Conservation (phyloP, 352 stramenopile species). For the Plasmopara viticola region DNA sequence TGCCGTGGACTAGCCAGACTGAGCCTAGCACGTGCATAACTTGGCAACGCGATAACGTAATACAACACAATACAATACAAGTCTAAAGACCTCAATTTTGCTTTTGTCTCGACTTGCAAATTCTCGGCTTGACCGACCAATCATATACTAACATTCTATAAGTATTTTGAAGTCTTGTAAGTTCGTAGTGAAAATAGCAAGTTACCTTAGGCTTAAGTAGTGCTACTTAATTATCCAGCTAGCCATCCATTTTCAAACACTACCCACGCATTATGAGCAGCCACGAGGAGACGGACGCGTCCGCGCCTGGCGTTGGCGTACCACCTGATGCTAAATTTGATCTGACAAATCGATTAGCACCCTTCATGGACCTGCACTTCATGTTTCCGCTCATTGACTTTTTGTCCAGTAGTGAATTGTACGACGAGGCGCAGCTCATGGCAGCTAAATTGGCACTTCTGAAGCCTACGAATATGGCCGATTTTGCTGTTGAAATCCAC, state of each 20-base stretch:
- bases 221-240: neutral
- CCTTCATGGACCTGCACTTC: slow-evolving; percentile 96
- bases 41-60: too few relatives aligned
- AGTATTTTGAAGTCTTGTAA: too few relatives aligned
- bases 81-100: too few relatives aligned
- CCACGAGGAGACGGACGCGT: slow-evolving; percentile 38
- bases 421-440: slow-evolving; percentile 88
- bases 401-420: slow-evolving; percentile 85
- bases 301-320: neutral
- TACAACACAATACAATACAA: too few relatives aligned
- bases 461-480: slow-evolving; percentile 94
- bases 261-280: slow-evolving; percentile 22
- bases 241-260: neutral
- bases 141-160: too few relatives aligned
- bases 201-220: too few relatives aligned
- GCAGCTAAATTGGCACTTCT: slow-evolving; percentile 89
- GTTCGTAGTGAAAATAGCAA: too few relatives aligned
- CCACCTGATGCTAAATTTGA: slow-evolving; percentile 83
- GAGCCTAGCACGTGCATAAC: too few relatives aligned
- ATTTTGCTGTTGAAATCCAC: slow-evolving; percentile 96
- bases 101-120: too few relatives aligned
- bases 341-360: slow-evolving; percentile 90
- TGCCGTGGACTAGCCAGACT: too few relatives aligned
- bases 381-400: slow-evolving; percentile 97
- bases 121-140: too few relatives aligned